Conservation (phyloP, 2,329 filamentous ascomycete genomes). For the Rugonectria rugulosa region DNA sequence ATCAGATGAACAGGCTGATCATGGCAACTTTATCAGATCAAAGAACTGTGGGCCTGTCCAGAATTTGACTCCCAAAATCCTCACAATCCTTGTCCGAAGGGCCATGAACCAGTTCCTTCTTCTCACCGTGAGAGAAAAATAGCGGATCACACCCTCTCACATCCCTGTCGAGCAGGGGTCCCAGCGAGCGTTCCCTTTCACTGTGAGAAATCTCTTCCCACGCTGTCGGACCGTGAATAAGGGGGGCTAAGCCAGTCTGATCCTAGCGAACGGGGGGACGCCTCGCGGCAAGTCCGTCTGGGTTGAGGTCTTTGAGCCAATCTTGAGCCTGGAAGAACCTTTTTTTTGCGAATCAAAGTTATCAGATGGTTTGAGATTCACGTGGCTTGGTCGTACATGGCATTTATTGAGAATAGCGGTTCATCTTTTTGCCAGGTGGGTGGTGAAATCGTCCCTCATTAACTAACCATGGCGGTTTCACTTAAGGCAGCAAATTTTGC, state of each 20-base stretch:
- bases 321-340: not conserved
- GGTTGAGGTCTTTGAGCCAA: not conserved
- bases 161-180: not conserved
- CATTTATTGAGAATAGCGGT: too few species aligned
- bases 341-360: not conserved
- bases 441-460: too few species aligned
- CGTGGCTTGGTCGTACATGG: too few species aligned
- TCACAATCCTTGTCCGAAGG: not conserved
- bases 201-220: not conserved
- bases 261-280: not conserved
- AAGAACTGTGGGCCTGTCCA: conserved; percentile 25
- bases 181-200: not conserved
- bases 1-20: conserved; percentile 21
- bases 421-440: too few species aligned
- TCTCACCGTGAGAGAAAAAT: not conserved
- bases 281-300: not conserved
- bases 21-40: conserved; percentile 34
- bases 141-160: not conserved
- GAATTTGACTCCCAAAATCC: not conserved
- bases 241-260: not conserved
- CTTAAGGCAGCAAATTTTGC: too few species aligned
- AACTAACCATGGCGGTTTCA: too few species aligned
- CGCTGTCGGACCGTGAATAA: not conserved
- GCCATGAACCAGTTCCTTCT: not conserved
- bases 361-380: not conserved